Conservation (phyloP, 768 basidiomycete genomes). For the Leccinellum rugosiceps region DNA sequence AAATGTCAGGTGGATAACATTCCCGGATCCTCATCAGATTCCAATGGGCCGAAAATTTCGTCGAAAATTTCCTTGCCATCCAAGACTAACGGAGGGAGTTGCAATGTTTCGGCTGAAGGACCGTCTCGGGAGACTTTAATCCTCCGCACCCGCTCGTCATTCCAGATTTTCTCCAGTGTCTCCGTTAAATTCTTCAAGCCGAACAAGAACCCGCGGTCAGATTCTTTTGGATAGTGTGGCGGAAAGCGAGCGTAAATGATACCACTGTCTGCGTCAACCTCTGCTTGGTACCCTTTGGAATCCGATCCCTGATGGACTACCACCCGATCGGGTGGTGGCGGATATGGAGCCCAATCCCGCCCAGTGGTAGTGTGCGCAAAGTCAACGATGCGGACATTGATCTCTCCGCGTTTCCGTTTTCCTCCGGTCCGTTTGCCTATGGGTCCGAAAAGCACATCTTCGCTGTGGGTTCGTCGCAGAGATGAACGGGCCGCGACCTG, state of each 20-base stretch:
- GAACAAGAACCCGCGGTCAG: conserved; percentile 92
- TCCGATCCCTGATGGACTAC: conserved; percentile 47
- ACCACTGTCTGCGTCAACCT: conserved; percentile 79
- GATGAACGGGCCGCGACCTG: conserved; percentile 40
- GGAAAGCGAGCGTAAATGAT: conserved; percentile 90
- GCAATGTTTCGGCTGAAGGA: conserved; percentile 40
- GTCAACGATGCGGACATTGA: conserved; percentile 95
- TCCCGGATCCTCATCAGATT: conserved; percentile 62
- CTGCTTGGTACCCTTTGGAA: conserved; percentile 75
- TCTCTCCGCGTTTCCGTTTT: conserved; percentile 82
- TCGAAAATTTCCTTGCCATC: conserved; percentile 81
- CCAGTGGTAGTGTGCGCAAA: conserved; percentile 99
- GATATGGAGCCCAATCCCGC: conserved; percentile 76
- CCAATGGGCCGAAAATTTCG: conserved; percentile 56
- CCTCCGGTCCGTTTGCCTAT: conserved; percentile 58
- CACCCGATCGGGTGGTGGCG: conserved; percentile 41
- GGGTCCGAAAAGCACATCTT: conserved; percentile 71
- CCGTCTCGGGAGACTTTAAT: conserved; percentile 63
- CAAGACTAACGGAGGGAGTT: conserved; percentile 60
- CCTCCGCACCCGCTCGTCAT: conserved; percentile 72
- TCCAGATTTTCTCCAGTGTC: conserved; percentile 82
- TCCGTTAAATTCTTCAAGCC: conserved; percentile 81
- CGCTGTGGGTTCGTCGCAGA: conserved; percentile 74
- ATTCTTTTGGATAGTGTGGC: conserved; percentile 82
- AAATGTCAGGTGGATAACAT: conserved; percentile 64